These are phyloP conservation scores for Boletus barrowsii DNA, from an alignment of 768 basidiomycete genomes.

Conservation along the genomic window DNA sequence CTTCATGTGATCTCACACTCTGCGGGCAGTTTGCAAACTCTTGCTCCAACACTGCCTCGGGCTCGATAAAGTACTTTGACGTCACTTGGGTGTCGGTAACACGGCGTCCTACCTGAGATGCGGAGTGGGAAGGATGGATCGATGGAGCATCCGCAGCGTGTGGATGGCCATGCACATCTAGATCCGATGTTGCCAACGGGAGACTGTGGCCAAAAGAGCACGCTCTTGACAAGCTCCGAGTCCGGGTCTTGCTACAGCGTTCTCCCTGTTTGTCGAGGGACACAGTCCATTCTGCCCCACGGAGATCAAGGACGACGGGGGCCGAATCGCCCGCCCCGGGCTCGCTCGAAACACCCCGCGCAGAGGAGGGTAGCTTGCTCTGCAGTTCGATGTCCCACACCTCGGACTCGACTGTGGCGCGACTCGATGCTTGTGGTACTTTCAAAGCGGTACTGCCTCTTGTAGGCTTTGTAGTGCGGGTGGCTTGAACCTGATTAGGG, in stretches of 20 bases:
- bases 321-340: conserved; percentile 11
- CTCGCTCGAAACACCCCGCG: conserved; percentile 12
- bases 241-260: background rate
- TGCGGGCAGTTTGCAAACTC: background rate
- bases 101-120: conserved; percentile 42
- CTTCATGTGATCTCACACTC: background rate
- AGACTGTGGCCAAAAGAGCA: background rate
- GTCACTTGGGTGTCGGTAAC: conserved; percentile 1
- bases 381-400: conserved; percentile 58
- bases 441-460: background rate
- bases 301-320: conserved; percentile 39
- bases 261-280: conserved; percentile 1
- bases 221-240: background rate
- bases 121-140: conserved; percentile 53
- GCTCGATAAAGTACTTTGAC: conserved; percentile 10
- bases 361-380: conserved; percentile 25
- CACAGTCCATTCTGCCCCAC: conserved; percentile 28
- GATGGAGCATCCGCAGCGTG: conserved; percentile 22
- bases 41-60: background rate
- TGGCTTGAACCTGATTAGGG: conserved; percentile 10
- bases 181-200: conserved; percentile 29
- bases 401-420: conserved; percentile 34
- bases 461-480: conserved; percentile 1
- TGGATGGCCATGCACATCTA: background rate
- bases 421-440: background rate